These are phyloP conservation scores for Lactifluus pinguis DNA, from an alignment of 768 basidiomycete genomes.

Conservation along the genomic window DNA sequence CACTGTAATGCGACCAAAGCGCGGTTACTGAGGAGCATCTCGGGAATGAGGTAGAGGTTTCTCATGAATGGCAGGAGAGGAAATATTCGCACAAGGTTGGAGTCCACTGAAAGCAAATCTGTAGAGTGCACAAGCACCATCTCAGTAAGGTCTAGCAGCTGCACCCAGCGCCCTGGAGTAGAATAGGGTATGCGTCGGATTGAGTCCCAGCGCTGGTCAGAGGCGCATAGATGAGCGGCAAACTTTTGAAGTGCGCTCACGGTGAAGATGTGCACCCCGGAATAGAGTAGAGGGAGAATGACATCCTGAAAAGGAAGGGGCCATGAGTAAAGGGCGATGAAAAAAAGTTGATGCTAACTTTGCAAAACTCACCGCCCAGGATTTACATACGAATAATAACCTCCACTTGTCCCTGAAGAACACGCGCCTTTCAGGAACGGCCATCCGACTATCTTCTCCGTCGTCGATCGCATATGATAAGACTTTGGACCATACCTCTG, in stretches of 20 bases:
- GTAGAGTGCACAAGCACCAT: slow-evolving; percentile 31
- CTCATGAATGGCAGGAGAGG: slow-evolving; percentile 35
- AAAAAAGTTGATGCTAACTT: not conserved
- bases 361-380: slow-evolving; percentile 15
- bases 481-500: slow-evolving; percentile 64
- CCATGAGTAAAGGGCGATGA: not conserved
- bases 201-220: slow-evolving; percentile 81
- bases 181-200: slow-evolving; percentile 82
- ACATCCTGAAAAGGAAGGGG: slow-evolving; percentile 41
- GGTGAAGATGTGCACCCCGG: slow-evolving; percentile 38
- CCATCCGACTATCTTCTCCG: slow-evolving; percentile 8
- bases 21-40: slow-evolving; percentile 13
- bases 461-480: slow-evolving; percentile 32
- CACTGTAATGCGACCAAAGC: slow-evolving; percentile 3
- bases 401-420: slow-evolving; percentile 20
- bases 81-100: slow-evolving; percentile 53
- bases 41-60: slow-evolving; percentile 8
- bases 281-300: slow-evolving; percentile 57
- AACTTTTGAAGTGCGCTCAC: slow-evolving; percentile 46
- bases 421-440: slow-evolving; percentile 5
- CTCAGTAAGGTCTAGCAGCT: slow-evolving; percentile 59
- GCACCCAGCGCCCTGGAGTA: slow-evolving; percentile 82
- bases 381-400: slow-evolving; percentile 17
- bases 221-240: slow-evolving; percentile 42
- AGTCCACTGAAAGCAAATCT: slow-evolving; percentile 49